phyloP scores from a whole-genome alignment of 2,329 filamentous ascomycete genomes.

The Penicillium sp. region DNA sequence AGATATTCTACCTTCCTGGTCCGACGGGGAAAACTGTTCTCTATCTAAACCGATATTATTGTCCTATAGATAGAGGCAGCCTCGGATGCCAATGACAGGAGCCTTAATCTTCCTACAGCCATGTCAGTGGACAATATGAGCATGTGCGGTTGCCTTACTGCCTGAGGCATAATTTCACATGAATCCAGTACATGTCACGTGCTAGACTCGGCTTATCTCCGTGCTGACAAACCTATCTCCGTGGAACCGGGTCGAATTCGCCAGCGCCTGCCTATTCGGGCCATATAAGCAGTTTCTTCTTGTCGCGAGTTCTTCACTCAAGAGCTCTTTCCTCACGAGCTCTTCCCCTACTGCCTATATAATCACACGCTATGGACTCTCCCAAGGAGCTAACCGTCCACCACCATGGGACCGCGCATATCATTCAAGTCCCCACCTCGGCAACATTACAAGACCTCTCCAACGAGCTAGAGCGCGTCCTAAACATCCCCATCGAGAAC shows the following conservation, averaged over 20 bases:
- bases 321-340: not conserved
- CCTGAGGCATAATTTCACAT: not conserved
- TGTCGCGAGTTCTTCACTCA: not conserved
- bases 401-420: conserved; percentile 53
- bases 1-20: too few relatives aligned
- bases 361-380: conserved; percentile 2
- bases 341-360: not conserved
- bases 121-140: too few relatives aligned
- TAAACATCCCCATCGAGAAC: conserved; percentile 41
- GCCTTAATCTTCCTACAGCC: too few relatives aligned
- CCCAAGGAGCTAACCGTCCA: conserved; percentile 49
- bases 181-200: not conserved
- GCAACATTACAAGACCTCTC: conserved; percentile 51
- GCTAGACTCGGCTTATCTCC: conserved; percentile 20
- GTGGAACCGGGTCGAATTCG: conserved; percentile 30
- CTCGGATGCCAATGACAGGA: too few relatives aligned
- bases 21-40: too few relatives aligned
- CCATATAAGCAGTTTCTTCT: conserved; percentile 4
- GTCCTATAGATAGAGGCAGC: too few relatives aligned
- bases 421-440: conserved; percentile 46
- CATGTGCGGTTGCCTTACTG: too few relatives aligned
- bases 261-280: conserved; percentile 14
- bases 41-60: too few relatives aligned
- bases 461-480: conserved; percentile 27
- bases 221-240: conserved; percentile 32